Conservation (phyloP, 306 rosid genomes). For the Leucaena leucocephala region DNA sequence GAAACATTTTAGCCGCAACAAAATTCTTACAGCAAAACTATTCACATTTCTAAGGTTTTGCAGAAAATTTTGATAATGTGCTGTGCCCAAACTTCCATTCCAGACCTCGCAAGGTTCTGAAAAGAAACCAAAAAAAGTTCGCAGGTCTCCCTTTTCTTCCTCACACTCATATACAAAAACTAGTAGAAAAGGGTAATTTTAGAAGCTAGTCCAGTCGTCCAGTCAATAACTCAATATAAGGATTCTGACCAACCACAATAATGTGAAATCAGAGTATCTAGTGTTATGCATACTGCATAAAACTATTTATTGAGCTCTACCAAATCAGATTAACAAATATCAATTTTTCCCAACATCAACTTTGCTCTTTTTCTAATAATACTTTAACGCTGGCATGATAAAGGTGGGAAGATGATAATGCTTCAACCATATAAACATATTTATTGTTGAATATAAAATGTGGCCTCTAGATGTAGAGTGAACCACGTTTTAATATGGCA, state of each 20-base stretch:
- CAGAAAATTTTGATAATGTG: background rate
- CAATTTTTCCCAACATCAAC: constrained; percentile 3
- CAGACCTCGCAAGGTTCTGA: background rate
- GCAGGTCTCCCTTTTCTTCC: constrained; percentile 14
- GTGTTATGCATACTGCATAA: background rate
- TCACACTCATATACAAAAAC: background rate
- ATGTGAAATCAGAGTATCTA: background rate
- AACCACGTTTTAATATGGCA: background rate
- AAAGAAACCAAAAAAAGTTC: background rate
- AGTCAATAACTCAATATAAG: background rate
- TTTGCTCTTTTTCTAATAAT: background rate
- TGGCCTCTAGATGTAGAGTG: background rate
- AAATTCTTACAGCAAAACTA: background rate
- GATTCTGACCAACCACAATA: constrained; percentile 19
- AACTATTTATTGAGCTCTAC: background rate
- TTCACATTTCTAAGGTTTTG: constrained; percentile 20
- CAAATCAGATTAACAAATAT: constrained; percentile 8
- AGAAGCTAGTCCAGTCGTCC: background rate
- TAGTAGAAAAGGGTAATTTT: background rate
- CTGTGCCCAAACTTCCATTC: background rate
- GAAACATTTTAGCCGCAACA: constrained; percentile 2
- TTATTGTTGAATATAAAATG: background rate
- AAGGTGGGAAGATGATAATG: background rate
- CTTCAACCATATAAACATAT: background rate
- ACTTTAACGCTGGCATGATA: background rate